These are phyloP conservation scores for Fusarium sp. DNA, from an alignment of 2,329 filamentous ascomycete species.

Conservation along the genomic window DNA sequence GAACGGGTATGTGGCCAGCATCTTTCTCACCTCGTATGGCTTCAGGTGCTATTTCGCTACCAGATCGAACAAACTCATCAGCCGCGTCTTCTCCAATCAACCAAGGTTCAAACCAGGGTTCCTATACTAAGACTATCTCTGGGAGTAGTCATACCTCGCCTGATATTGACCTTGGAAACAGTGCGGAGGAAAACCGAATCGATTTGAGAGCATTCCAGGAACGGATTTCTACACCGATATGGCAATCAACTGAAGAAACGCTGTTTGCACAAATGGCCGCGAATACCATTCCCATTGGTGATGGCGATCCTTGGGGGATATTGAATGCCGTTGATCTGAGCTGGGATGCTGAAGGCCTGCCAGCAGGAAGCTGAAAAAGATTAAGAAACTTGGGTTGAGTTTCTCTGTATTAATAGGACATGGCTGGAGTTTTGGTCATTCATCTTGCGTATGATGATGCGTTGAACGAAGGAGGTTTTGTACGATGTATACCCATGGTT, in stretches of 20 bases:
- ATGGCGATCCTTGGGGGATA: conserved; percentile 48
- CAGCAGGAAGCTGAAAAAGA: conserved; percentile 6
- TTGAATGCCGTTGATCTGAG: conserved; percentile 45
- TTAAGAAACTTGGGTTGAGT: background rate
- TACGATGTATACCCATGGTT: conserved; percentile 38
- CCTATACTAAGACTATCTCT: conserved; percentile 40
- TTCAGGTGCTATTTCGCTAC: conserved; percentile 39
- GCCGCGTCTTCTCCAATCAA: conserved; percentile 49
- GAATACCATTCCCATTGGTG: conserved; percentile 38
- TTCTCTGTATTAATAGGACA: conserved; percentile 3
- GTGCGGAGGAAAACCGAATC: conserved; percentile 52
- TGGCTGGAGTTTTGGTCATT: conserved; percentile 7
- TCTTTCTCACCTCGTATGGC: conserved; percentile 19
- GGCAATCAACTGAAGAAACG: conserved; percentile 49
- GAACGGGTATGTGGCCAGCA: conserved; percentile 16
- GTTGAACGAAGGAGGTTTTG: conserved; percentile 14
- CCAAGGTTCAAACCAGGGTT: conserved; percentile 37
- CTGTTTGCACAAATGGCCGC: conserved; percentile 47
- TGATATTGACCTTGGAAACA: conserved; percentile 52
- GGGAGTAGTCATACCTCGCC: conserved; percentile 51
- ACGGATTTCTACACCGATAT: conserved; percentile 48
- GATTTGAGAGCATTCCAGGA: conserved; percentile 52
- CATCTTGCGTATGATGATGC: conserved; percentile 2
- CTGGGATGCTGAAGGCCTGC: conserved; percentile 39
- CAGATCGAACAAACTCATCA: conserved; percentile 52